Conservation (phyloP, 805 yeast species). For the Brettanomyces naardenensis region DNA sequence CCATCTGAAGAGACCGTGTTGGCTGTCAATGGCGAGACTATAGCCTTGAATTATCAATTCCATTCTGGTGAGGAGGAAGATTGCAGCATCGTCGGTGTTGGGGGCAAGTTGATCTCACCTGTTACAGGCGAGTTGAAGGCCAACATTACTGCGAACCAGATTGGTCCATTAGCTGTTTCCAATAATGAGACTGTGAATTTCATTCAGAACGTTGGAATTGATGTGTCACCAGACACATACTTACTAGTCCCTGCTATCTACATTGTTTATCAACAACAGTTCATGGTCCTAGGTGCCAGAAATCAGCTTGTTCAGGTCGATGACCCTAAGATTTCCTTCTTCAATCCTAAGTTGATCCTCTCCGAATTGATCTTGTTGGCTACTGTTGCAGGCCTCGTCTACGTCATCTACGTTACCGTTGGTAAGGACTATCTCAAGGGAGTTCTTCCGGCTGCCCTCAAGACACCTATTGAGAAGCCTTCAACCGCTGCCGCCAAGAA, state of each 20-base stretch:
- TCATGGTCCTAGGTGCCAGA: conserved; percentile 49
- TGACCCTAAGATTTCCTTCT: conserved; percentile 61
- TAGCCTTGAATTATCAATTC: conserved; percentile 44
- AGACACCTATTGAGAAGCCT: conserved; percentile 21
- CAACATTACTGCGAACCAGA: conserved; percentile 55
- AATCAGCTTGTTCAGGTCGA: conserved; percentile 49
- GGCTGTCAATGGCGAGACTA: conserved; percentile 42
- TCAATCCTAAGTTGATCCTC: conserved; percentile 65
- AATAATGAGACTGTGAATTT: conserved; percentile 43
- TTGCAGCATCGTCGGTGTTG: conserved; percentile 54
- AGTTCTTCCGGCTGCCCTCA: conserved; percentile 22
- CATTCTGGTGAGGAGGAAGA: conserved; percentile 44
- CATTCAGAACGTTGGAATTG: conserved; percentile 52
- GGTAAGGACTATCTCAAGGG: conserved; percentile 42
- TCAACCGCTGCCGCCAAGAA: conserved; percentile 13
- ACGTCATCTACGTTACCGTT: conserved; percentile 35
- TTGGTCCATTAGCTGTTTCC: conserved; percentile 51
- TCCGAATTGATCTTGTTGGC: conserved; percentile 47
- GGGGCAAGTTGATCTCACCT: conserved; percentile 57
- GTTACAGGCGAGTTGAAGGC: conserved; percentile 41
- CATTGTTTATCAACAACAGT: conserved; percentile 39
- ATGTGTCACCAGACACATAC: conserved; percentile 49
- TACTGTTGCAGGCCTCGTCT: conserved; percentile 42
- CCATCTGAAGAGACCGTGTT: conserved; percentile 35
- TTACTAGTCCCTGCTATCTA: conserved; percentile 53